Base-by-base conservation (phyloP, 2,329 filamentous ascomycete species). In the Sordariomycetes sp. region DNA sequence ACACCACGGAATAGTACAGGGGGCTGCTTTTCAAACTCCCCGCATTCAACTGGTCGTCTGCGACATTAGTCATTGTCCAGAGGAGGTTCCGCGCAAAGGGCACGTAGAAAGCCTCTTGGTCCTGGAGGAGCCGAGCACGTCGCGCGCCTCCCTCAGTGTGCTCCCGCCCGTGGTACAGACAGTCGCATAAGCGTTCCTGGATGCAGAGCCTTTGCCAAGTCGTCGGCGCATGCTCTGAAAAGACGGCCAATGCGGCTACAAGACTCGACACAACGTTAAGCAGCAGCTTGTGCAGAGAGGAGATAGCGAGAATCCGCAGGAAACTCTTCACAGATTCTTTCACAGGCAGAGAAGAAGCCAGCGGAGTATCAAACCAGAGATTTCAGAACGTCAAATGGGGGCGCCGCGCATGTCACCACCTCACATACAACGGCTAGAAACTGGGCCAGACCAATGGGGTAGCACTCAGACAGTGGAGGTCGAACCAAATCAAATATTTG, bases 391-490 rank as follows among this genome's bases (percentile, higher is more conserved):
- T 8, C 20, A 24, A 23, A 8, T 15, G 12, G 12, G 25, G 17
- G 18, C 20, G 20, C 32, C 16, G n/a, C 16, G 17, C 20, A 25
- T 15, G 32, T 21, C 14, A 21, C 21, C 21, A 33, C 20, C 21
- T 33, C 32, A 16, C 20, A 25, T 16, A 15, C 32, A 25, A 24
- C 24, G 14, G 32, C 32, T 10, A 33, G 21, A 6, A 33, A 12
- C 15, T 33, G 32, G 21, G 20, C 32, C n/a, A 33, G 32, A 24
- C 32, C n/a, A n/a, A 33, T 33, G 19, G 32, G 32, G 17, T 33
- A 21, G 21, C 32, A 33, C 20, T 33, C 32, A 11, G 18, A 23
- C 8, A 33, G 21, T 11, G 26, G 19, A n/a, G 32, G 20, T 15
- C 19, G 32, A 15, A 33, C 21, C n/a, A 33, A 21, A 21, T 33